Conservation (phyloP, 2,329 filamentous ascomycete genomes). For the Ophiostoma novo-ulmi region DNA sequence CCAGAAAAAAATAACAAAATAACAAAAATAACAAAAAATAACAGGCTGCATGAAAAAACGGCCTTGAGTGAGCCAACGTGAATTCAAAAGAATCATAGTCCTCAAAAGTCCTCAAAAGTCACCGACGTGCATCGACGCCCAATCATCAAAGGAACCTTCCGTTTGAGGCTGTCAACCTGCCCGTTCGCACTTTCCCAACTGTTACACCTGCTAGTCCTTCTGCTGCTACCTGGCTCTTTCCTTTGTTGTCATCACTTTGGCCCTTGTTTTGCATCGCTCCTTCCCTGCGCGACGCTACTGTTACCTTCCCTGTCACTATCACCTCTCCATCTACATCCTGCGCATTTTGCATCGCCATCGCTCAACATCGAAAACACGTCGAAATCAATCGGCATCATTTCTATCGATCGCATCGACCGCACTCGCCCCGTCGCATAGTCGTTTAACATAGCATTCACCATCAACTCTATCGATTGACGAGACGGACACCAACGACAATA, state of each 20-base stretch:
- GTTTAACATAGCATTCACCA: neutral
- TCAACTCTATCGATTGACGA: neutral
- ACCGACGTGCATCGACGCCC: constrained; percentile 24
- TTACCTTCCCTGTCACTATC: neutral
- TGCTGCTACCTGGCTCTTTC: constrained; percentile 14
- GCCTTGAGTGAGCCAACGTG: constrained; percentile 13
- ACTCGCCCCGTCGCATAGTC: neutral
- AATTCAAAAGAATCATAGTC: neutral
- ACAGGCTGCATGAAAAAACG: constrained; percentile 21
- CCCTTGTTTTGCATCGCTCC: constrained; percentile 17
- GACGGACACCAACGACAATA: neutral
- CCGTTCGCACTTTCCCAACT: neutral
- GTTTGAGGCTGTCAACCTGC: neutral
- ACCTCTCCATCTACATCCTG: constrained; percentile 14
- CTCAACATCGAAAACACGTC: neutral
- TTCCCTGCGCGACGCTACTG: constrained; percentile 14
- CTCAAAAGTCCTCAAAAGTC: neutral
- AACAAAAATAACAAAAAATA: constrained; percentile 12
- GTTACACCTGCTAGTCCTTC: neutral
- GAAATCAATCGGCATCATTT: constrained; percentile 5
- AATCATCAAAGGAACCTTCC: constrained; percentile 20
- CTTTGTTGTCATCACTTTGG: constrained; percentile 14
- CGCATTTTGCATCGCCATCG: constrained; percentile 13
- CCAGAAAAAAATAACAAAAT: constrained; percentile 10
- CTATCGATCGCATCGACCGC: neutral